Evolutionary conservation across 192 early-diverging fungal species (phyloP), one percentile per base, ranked within the genome.

Genomic region (Coemansia sp.): DNA sequence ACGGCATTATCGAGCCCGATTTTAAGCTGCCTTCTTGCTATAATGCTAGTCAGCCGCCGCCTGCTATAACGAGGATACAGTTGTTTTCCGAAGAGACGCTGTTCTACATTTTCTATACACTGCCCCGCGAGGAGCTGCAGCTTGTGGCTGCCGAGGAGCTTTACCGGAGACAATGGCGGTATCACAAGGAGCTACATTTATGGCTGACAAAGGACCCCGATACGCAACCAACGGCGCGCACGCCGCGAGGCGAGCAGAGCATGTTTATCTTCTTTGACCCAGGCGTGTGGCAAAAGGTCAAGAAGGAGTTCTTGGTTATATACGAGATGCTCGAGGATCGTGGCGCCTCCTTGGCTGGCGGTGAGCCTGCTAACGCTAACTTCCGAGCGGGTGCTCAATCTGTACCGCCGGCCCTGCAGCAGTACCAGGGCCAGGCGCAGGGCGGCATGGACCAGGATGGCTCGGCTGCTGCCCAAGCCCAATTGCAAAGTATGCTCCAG

Each of bases 41-140:
- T 77, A 89, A 88, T 52, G 87, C 89, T 4, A 89, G 88, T 62
- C 84, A 85, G 19, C 85, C 91, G 63, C 93, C 88, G 70, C 88
- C 86, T 50, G 87, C 92, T 11, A 83, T 91, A 50, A 83, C 88
- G 47, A 91, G 91, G 69, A 86, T 99, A 61, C 70, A 84, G 16
- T 78, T 86, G 11, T 89, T 96, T 33, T 83, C 85, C 47, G 96
- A 98, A 65, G 96, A 98, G 68, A 94, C 95, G n/a, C 84, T 99
- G 66, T 95, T 99, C 67, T 98, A 98, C 85, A 88, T 96, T 42
- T 99, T 99, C 82, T 98, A 99, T 82, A 91, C 93, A 14, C 89
- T 95, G 87, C 96, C 98, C n/a, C 88, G 93, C 57, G 95, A 97
- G 62, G 85, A 90, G 43, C 66, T 95, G 21, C 95, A 98, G 85